Conservation (phyloP, 2,329 filamentous ascomycete genomes). For the Diplodia seriata region DNA sequence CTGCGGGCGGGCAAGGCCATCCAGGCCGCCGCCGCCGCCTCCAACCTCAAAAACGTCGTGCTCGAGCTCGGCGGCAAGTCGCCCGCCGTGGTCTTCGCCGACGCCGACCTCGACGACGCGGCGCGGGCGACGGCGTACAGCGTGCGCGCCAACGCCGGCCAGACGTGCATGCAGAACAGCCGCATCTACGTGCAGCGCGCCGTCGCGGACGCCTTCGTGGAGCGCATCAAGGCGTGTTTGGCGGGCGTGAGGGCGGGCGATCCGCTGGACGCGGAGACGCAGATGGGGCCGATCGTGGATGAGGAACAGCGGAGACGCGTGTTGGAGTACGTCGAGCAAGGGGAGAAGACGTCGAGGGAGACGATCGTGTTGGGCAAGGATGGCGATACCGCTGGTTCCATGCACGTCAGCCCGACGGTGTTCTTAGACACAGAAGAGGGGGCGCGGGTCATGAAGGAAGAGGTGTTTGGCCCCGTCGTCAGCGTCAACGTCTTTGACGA, state of each 20-base stretch:
- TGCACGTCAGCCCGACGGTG: conserved; percentile 50
- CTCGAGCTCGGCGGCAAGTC: conserved; percentile 68
- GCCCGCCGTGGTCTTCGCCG: conserved; percentile 64
- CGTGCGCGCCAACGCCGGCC: conserved; percentile 66
- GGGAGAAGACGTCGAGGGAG: conserved; percentile 46
- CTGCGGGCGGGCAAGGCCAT: conserved; percentile 75
- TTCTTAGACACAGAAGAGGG: conserved; percentile 54
- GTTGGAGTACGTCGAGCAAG: conserved; percentile 42
- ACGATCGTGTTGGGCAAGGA: conserved; percentile 44
- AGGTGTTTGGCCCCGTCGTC: conserved; percentile 51
- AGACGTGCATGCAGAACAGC: conserved; percentile 66
- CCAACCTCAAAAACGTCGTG: conserved; percentile 68
- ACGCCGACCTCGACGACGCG: conserved; percentile 65
- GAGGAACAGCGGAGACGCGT: conserved; percentile 39
- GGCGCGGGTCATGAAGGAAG: conserved; percentile 46
- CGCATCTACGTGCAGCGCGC: conserved; percentile 63
- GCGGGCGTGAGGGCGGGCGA: conserved; percentile 37
- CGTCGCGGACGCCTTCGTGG: conserved; percentile 69
- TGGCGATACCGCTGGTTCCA: conserved; percentile 41
- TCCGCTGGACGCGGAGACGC: conserved; percentile 34
- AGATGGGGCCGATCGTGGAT: conserved; percentile 41
- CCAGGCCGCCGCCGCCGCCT: conserved; percentile 72
- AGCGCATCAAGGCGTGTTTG: conserved; percentile 42
- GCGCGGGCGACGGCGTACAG: conserved; percentile 71
- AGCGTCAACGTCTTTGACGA: conserved; percentile 46